A percentile compares a stretch with the other conserved stretches of the same genome.
Evolutionary conservation across 2,329 filamentous ascomycete genomes (phyloP).

Genomic region (Colletotrichum chrysophilum): DNA sequence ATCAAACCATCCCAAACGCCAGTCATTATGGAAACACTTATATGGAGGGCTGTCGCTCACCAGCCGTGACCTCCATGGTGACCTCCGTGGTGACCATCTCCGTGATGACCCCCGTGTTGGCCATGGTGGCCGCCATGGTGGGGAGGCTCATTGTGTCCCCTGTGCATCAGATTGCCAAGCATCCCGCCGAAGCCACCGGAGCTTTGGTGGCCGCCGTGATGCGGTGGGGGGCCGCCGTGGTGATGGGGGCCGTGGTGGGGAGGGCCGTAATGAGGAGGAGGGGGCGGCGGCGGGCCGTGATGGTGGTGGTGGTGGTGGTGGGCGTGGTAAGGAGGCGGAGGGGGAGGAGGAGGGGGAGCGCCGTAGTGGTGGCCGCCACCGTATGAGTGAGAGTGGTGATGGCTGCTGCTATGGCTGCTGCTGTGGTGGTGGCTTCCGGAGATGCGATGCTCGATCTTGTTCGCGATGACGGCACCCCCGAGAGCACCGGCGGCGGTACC

Average conservation of each 20-base stretch:
- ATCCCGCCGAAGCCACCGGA: constrained; percentile 27
- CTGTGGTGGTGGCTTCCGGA: constrained; percentile 28
- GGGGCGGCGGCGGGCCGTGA: neutral
- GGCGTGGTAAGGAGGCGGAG: constrained; percentile 6
- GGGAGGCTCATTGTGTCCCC: constrained; percentile 5
- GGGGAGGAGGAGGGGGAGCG: constrained; percentile 10
- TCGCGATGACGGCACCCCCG: constrained; percentile 61
- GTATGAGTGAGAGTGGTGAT: neutral
- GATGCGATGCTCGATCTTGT: constrained; percentile 51
- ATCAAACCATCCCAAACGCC: neutral
- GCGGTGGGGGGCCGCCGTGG: neutral
- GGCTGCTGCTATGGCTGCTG: neutral
- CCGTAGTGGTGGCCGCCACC: constrained; percentile 8
- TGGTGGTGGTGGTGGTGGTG: constrained; percentile 22
- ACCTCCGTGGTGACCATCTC: neutral
- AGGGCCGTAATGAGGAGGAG: neutral
- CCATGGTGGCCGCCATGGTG: neutral
- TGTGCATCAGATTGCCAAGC: constrained; percentile 21
- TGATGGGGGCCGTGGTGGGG: constrained; percentile 12
- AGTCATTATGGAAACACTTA: neutral
- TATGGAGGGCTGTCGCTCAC: neutral
- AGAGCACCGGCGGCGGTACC: constrained; percentile 57
- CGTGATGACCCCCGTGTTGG: neutral
- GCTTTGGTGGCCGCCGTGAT: constrained; percentile 13
- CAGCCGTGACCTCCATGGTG: neutral